These are phyloP conservation scores for Umbelopsis vinacea DNA, from an alignment of 192 early-diverging fungal species.

Conservation along the genomic window DNA sequence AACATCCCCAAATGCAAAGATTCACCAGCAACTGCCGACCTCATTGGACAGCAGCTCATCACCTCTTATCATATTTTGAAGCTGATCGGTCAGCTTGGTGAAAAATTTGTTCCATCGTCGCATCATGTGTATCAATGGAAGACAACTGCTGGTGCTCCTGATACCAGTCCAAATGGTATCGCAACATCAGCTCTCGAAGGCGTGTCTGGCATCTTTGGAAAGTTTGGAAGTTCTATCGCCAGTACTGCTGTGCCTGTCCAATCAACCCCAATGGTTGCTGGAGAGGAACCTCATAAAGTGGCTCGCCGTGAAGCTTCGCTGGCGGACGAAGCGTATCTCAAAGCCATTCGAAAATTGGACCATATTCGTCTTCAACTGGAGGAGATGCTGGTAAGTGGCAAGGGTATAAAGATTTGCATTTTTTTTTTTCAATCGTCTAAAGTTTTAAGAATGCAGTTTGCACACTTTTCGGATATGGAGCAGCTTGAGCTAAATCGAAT, in stretches of 20 bases:
- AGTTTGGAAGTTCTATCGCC: conserved; percentile 18
- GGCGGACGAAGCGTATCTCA: conserved; percentile 68
- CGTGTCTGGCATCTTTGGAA: neutral
- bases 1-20: conserved; percentile 63
- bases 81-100: conserved; percentile 69
- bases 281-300: conserved; percentile 51
- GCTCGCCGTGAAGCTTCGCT: conserved; percentile 64
- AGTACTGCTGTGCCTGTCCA: conserved; percentile 1
- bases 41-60: conserved; percentile 73
- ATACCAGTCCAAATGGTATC: conserved; percentile 20
- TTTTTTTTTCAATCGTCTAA: no score
- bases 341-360: conserved; percentile 67
- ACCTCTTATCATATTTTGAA: conserved; percentile 61
- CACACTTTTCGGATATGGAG: conserved; percentile 57
- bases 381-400: conserved; percentile 59
- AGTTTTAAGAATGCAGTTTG: conserved; percentile 45
- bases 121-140: conserved; percentile 78
- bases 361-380: conserved; percentile 70
- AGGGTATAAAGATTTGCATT: neutral
- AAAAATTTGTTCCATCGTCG: conserved; percentile 65
- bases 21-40: conserved; percentile 62
- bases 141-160: neutral
- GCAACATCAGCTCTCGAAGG: conserved; percentile 16
- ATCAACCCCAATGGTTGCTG: neutral
- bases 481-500: conserved; percentile 53